phyloP scores from a whole-genome alignment of 371 early-diverging fungal species.

The Umbelopsis sp. region DNA sequence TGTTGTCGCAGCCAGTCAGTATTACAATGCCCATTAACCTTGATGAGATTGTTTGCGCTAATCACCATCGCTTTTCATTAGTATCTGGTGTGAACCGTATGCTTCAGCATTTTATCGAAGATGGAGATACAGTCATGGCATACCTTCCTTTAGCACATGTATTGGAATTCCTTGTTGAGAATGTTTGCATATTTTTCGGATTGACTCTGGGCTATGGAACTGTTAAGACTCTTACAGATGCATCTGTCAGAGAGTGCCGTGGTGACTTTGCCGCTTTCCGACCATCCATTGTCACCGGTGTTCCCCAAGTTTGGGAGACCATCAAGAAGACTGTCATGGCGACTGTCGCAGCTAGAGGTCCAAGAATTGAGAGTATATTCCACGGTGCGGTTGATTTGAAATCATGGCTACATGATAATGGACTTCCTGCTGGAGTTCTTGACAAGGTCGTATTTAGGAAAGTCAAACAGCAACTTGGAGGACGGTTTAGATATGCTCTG shows the following conservation, averaged over 20 bases:
- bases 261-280: constrained; percentile 76
- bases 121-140: constrained; percentile 75
- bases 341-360: constrained; percentile 42
- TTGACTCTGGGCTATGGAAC: constrained; percentile 75
- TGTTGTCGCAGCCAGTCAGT: constrained; percentile 74
- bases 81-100: constrained; percentile 65
- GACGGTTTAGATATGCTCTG: constrained; percentile 71
- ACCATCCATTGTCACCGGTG: constrained; percentile 82
- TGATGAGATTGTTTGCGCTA: constrained; percentile 10
- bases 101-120: constrained; percentile 49
- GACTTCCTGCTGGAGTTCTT: constrained; percentile 63
- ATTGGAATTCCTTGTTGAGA: constrained; percentile 85
- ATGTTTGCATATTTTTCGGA: constrained; percentile 74
- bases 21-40: background rate
- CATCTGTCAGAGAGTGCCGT: constrained; percentile 72
- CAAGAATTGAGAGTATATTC: constrained; percentile 49
- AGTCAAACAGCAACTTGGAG: constrained; percentile 79
- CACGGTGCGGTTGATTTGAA: constrained; percentile 62
- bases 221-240: constrained; percentile 67
- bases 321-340: constrained; percentile 70
- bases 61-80: constrained; percentile 23
- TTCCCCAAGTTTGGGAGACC: constrained; percentile 81
- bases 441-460: constrained; percentile 79
- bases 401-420: constrained; percentile 50
- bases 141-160: constrained; percentile 97